These are phyloP conservation scores for Globisporangium radiosum DNA, from an alignment of 352 stramenopile genomes.

Conservation along the genomic window DNA sequence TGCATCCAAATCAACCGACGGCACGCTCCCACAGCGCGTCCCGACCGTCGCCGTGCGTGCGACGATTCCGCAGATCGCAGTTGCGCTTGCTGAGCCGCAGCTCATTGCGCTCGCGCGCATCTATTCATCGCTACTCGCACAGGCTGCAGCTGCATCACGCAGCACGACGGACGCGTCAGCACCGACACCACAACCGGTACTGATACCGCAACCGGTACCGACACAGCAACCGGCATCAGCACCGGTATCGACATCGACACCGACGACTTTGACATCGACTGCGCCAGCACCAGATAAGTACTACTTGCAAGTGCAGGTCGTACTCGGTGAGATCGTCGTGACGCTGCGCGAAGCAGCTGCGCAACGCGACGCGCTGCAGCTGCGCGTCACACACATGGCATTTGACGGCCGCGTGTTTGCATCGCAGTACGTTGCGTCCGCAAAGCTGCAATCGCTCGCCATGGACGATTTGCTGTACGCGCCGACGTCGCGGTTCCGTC, in stretches of 20 bases:
- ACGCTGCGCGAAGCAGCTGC: slow-evolving; percentile 39
- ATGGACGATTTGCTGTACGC: slow-evolving; percentile 71
- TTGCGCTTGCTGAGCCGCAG: slow-evolving; percentile 12
- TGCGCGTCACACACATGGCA: slow-evolving; percentile 38
- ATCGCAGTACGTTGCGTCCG: slow-evolving; percentile 40
- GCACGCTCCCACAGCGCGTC: not conserved
- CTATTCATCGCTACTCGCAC: slow-evolving; percentile 15
- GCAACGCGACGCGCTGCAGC: slow-evolving; percentile 39
- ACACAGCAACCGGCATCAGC: too few relatives aligned
- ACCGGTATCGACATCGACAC: too few relatives aligned
- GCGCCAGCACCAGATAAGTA: slow-evolving; percentile 28
- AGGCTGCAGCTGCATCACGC: not conserved
- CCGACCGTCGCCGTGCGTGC: slow-evolving; percentile 11
- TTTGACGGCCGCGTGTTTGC: slow-evolving; percentile 42
- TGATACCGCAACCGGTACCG: not conserved
- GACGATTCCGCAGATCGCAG: slow-evolving; percentile 17
- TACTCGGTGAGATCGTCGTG: slow-evolving; percentile 41
- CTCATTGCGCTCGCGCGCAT: slow-evolving; percentile 15
- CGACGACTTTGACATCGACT: not conserved
- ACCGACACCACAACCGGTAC: too few relatives aligned
- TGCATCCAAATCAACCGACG: too few relatives aligned
- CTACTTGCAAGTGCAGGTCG: slow-evolving; percentile 41
- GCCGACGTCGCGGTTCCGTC: slow-evolving; percentile 37
- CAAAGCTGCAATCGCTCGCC: slow-evolving; percentile 40
- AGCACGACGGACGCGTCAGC: not conserved